Conservation (phyloP, 352 stramenopile species). For the Phytophthora crassamura region DNA sequence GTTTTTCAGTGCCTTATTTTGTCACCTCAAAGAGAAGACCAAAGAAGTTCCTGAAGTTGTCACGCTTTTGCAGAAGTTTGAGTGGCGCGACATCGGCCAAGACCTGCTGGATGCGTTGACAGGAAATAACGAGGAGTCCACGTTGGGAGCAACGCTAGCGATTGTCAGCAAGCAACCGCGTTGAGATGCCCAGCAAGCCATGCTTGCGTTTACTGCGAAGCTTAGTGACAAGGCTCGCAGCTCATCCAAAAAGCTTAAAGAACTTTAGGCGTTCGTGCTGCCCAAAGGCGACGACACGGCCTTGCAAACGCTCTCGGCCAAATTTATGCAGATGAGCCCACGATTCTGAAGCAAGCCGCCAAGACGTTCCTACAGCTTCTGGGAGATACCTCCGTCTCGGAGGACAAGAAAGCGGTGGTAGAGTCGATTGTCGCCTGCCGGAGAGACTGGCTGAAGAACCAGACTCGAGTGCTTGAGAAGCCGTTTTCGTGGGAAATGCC, state of each 20-base stretch:
- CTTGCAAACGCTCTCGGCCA: neutral
- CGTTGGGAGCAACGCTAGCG: neutral
- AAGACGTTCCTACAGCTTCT: neutral
- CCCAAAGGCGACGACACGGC: neutral
- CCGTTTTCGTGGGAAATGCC: slow-evolving; percentile 32
- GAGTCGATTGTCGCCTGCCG: neutral
- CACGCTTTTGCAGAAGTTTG: slow-evolving; percentile 16
- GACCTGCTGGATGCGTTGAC: neutral
- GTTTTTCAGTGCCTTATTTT: slow-evolving; percentile 20
- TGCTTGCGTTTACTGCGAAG: neutral
- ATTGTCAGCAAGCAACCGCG: neutral
- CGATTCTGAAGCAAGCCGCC: neutral
- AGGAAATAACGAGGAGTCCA: neutral
- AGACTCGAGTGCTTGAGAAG: slow-evolving; percentile 14
- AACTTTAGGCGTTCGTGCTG: slow-evolving; percentile 8
- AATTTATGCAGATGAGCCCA: slow-evolving; percentile 4
- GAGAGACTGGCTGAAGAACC: slow-evolving; percentile 20
- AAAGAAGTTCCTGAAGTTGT: too few relatives aligned
- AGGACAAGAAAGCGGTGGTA: neutral
- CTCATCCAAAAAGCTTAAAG: neutral
- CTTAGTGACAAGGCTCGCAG: neutral
- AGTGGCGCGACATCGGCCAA: slow-evolving; percentile 18
- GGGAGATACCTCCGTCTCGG: neutral
- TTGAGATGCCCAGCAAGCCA: neutral
- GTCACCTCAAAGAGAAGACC: neutral